These are phyloP conservation scores for Corymbia citriodora DNA, from an alignment of 441 rosid species.

Conservation along the genomic window DNA sequence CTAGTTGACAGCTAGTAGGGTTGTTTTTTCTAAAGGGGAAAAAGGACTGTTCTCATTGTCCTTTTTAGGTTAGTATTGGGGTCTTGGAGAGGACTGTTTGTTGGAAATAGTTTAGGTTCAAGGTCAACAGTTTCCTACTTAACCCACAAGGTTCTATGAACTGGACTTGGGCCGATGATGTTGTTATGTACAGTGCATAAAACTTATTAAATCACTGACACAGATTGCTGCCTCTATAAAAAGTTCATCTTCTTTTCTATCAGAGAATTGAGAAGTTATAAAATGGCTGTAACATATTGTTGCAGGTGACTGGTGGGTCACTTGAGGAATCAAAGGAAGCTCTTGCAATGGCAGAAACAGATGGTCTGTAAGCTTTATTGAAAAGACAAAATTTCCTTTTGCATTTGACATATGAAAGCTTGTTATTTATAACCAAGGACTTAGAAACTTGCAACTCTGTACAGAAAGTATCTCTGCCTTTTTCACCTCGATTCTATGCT, in stretches of 20 bases:
- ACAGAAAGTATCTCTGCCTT: background rate
- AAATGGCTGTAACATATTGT: background rate
- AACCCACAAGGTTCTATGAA: background rate
- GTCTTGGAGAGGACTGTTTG: background rate
- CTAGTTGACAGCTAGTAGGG: background rate
- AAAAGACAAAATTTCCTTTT: background rate
- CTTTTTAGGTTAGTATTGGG: background rate
- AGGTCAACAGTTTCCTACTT: background rate
- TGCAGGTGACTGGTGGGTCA: conserved; percentile 93
- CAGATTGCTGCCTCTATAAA: background rate
- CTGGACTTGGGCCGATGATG: fast-evolving
- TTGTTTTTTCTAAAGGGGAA: background rate
- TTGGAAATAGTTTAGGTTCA: background rate
- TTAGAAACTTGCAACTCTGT: background rate
- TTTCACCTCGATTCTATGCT: background rate
- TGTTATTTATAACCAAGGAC: background rate
- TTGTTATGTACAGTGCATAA: background rate
- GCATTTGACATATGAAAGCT: background rate
- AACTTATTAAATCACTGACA: background rate
- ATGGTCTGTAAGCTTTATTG: conserved; percentile 39
- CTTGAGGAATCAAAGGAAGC: conserved; percentile 88
- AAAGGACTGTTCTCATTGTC: background rate
- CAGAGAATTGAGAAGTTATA: background rate
- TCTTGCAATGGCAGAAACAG: conserved; percentile 90
- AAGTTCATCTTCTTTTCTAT: background rate